These are phyloP conservation scores for Pseudogymnoascus sp. DNA, from an alignment of 2,329 filamentous ascomycete species.

Conservation along the genomic window DNA sequence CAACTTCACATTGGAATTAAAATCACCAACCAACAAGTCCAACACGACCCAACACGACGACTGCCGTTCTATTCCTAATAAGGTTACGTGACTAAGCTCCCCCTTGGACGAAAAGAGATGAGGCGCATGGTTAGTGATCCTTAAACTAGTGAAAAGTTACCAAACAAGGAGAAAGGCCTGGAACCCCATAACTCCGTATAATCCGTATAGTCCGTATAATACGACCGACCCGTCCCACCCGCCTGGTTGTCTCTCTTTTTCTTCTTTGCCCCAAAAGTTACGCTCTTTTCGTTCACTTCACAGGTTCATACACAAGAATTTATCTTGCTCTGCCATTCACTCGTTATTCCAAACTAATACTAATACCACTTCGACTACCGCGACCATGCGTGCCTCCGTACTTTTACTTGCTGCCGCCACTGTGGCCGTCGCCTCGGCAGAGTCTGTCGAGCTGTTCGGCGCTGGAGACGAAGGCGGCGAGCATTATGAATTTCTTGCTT, in stretches of 20 bases:
- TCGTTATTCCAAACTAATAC: not conserved
- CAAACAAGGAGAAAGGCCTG: not conserved
- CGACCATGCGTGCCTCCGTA: conserved; percentile 2
- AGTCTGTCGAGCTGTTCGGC: not conserved
- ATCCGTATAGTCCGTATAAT: not conserved
- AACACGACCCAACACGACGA: not conserved
- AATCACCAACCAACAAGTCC: not conserved
- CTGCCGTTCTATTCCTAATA: not conserved
- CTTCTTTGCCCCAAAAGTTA: not conserved
- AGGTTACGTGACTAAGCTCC: not conserved
- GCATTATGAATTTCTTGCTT: not conserved
- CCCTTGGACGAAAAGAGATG: not conserved
- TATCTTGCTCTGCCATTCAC: not conserved
- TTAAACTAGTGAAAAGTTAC: not conserved
- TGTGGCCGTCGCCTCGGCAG: not conserved
- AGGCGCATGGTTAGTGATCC: not conserved
- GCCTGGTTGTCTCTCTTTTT: not conserved
- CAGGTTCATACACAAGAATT: not conserved
- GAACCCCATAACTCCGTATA: too few species aligned
- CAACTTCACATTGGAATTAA: not conserved
- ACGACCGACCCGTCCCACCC: not conserved
- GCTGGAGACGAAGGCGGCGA: not conserved
- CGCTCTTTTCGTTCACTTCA: not conserved
- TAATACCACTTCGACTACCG: not conserved
- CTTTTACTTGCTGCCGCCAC: not conserved